Conservation (phyloP, 768 basidiomycete genomes). For the Boletus vermiculosoides region DNA sequence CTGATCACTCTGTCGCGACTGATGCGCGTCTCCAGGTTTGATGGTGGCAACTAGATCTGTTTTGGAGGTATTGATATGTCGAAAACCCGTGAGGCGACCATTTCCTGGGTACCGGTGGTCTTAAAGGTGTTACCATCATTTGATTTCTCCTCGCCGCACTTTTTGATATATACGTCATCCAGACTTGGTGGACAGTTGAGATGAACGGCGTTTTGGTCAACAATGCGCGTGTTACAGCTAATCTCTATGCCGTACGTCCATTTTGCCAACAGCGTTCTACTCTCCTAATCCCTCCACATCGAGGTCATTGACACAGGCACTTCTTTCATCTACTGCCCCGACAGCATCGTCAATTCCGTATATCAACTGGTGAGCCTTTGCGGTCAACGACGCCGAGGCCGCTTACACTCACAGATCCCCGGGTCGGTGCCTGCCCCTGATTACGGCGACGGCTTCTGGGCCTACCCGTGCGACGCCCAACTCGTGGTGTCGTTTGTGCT, state of each 20-base stretch:
- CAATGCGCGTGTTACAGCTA: constrained; percentile 9
- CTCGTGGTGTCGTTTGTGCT: constrained; percentile 45
- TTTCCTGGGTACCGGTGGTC: constrained; percentile 37
- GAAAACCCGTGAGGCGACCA: constrained; percentile 28
- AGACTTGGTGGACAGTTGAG: constrained; percentile 62
- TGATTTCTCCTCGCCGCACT: background rate
- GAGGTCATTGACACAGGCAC: constrained; percentile 72
- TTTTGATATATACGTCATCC: background rate
- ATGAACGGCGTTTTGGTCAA: constrained; percentile 47
- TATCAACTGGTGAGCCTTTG: constrained; percentile 42
- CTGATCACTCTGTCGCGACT: background rate
- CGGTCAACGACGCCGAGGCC: background rate
- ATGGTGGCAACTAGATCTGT: constrained; percentile 8
- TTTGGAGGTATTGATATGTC: constrained; percentile 35
- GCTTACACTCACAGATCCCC: constrained; percentile 44
- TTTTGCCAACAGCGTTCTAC: constrained; percentile 1
- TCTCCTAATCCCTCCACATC: background rate
- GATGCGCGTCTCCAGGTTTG: background rate
- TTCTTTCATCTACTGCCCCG: constrained; percentile 59
- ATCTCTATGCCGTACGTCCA: constrained; percentile 16
- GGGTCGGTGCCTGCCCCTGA: constrained; percentile 40
- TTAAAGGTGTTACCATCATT: constrained; percentile 31
- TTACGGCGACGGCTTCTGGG: constrained; percentile 52
- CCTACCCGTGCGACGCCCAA: constrained; percentile 48
- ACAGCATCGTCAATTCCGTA: constrained; percentile 40